Conservation (phyloP, 108 stramenopile species). For the Cylindrotheca closterium region DNA sequence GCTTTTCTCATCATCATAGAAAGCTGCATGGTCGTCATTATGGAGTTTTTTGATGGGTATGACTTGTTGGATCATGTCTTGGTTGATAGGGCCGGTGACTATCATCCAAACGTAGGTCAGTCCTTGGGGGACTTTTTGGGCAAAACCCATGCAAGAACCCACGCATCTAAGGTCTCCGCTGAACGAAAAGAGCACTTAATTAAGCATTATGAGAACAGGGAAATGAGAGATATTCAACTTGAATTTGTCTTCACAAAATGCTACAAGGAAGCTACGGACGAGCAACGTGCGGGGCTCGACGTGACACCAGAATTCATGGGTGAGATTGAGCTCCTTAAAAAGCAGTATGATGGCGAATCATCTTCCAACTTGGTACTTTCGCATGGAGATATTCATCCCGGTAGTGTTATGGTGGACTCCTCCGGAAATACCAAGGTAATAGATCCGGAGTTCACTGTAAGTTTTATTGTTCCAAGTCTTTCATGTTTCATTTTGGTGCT, state of each 20-base stretch:
- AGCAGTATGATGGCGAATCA: conserved; percentile 58
- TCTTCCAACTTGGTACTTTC: conserved; percentile 43
- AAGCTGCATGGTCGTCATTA: conserved; percentile 66
- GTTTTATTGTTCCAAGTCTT: too few species aligned
- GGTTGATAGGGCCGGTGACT: conserved; percentile 31
- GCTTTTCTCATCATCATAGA: conserved; percentile 15
- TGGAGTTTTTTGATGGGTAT: conserved; percentile 79
- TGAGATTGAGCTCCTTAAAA: conserved; percentile 60
- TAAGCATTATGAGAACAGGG: conserved; percentile 70
- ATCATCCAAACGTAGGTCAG: conserved; percentile 42
- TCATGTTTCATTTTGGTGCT: too few species aligned
- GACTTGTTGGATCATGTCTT: conserved; percentile 72
- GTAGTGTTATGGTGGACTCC: conserved; percentile 70
- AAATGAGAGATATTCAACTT: conserved; percentile 73
- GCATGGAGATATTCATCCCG: conserved; percentile 86
- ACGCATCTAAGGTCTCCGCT: conserved; percentile 45
- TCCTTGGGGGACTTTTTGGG: conserved; percentile 80
- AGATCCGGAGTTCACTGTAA: conserved; percentile 86
- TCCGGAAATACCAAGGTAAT: conserved; percentile 55
- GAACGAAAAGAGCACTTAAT: conserved; percentile 48
- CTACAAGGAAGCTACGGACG: conserved; percentile 68
- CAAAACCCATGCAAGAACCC: conserved; percentile 65
- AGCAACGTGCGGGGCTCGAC: conserved; percentile 52
- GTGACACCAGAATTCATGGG: conserved; percentile 56
- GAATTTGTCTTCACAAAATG: conserved; percentile 85